Conservation (phyloP, 2,329 filamentous ascomycete genomes). For the Fusarium pseudoanthophilum region DNA sequence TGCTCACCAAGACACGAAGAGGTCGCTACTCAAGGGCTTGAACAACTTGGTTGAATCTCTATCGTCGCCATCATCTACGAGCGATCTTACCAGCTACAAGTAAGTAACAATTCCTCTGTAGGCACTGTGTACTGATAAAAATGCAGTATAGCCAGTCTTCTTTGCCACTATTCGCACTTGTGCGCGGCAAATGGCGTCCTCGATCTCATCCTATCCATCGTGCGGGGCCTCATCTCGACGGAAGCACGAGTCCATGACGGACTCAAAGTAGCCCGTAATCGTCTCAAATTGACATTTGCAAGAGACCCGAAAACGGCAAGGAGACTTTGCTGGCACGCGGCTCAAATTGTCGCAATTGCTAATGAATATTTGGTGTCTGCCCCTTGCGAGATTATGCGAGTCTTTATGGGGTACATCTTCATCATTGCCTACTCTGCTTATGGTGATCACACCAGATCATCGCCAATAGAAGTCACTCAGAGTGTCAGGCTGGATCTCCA, state of each 20-base stretch:
- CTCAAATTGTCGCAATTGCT: not conserved
- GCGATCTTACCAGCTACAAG: constrained; percentile 5
- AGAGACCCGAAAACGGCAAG: not conserved
- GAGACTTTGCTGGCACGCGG: not conserved
- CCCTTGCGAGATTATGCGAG: not conserved
- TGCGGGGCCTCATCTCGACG: not conserved
- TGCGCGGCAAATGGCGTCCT: not conserved
- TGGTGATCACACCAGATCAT: not conserved
- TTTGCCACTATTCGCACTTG: constrained; percentile 3
- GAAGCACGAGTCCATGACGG: not conserved
- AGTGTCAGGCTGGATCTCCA: not conserved
- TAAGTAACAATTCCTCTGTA: fast-evolving
- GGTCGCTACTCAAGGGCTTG: not conserved
- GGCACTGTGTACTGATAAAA: fast-evolving
- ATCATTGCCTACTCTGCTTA: not conserved
- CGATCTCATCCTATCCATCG: not conserved
- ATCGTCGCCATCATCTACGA: not conserved
- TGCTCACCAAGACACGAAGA: not conserved
- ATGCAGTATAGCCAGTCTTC: not conserved
- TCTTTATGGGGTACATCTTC: constrained; percentile 4
- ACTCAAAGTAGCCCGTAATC: not conserved
- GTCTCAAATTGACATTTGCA: not conserved
- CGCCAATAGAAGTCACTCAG: not conserved
- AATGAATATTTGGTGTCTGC: constrained; percentile 2
- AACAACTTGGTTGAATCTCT: not conserved